Conservation (phyloP, 1,284 basidiomycete species). For the Boletus semigastroideus region DNA sequence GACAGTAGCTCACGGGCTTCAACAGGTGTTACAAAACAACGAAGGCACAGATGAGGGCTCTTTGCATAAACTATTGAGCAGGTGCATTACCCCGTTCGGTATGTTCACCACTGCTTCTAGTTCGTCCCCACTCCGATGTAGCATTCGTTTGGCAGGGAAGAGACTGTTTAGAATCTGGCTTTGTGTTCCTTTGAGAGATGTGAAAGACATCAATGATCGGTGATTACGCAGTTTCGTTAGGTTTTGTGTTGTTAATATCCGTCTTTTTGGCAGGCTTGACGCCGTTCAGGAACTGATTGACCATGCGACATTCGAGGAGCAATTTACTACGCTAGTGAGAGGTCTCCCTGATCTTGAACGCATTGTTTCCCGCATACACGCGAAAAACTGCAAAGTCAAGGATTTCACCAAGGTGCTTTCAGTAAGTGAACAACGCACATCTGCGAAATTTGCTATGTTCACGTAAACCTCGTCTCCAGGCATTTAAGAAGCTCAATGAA, state of each 20-base stretch:
- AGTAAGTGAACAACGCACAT: constrained; percentile 42
- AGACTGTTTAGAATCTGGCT: constrained; percentile 93
- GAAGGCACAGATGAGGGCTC: constrained; percentile 91
- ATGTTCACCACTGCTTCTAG: constrained; percentile 25
- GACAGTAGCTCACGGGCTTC: constrained; percentile 13
- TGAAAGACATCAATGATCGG: constrained; percentile 85
- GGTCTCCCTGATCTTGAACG: constrained; percentile 91
- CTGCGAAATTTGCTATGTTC: background rate
- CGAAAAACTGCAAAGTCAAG: constrained; percentile 81
- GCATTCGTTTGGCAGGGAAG: constrained; percentile 57
- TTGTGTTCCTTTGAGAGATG: constrained; percentile 82
- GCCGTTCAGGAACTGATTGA: constrained; percentile 88
- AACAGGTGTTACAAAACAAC: constrained; percentile 81
- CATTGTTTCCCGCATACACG: constrained; percentile 90
- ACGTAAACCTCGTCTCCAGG: constrained; percentile 40
- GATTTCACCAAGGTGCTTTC: constrained; percentile 84
- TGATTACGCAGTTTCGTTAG: constrained; percentile 32
- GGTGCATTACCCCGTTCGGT: constrained; percentile 91
- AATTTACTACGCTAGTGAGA: constrained; percentile 75
- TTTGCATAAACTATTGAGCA: constrained; percentile 77
- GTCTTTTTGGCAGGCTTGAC: constrained; percentile 63
- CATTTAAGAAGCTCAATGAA: constrained; percentile 72
- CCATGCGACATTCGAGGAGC: constrained; percentile 70
- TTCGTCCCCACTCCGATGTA: constrained; percentile 11
- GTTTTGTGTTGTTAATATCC: constrained; percentile 16